A percentile compares a stretch with the other conserved stretches of the same genome.
Conservation (phyloP, 1,284 basidiomycete genomes). For the Nidula niveotomentosa region DNA sequence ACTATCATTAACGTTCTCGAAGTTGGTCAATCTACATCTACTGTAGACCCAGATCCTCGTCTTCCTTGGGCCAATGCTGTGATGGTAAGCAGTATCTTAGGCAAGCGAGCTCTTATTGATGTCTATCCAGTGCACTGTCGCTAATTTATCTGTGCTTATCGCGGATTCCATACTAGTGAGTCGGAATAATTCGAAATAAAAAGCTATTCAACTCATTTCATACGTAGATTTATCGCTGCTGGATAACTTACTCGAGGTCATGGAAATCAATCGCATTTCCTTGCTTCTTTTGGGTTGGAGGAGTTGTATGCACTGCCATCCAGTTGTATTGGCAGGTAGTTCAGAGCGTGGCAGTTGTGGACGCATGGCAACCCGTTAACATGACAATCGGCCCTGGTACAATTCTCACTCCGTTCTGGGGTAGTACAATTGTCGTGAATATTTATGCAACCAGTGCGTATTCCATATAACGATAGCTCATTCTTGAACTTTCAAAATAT, state of each 20-base stretch:
- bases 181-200: background rate
- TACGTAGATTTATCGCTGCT: background rate
- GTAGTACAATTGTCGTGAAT: background rate
- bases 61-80: background rate
- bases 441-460: background rate
- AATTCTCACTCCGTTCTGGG: background rate
- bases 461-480: background rate
- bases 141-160: background rate
- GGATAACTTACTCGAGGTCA: background rate
- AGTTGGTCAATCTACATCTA: too few species aligned
- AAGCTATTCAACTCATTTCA: background rate
- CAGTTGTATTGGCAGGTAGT: background rate
- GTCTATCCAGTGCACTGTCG: background rate
- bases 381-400: background rate
- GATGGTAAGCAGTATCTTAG: background rate
- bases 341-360: background rate
- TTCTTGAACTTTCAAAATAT: background rate
- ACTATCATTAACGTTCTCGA: too few species aligned
- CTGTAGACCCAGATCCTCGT: background rate
- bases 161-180: background rate
- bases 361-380: background rate
- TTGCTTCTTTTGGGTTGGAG: background rate
- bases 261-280: background rate
- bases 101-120: background rate
- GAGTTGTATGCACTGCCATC: background rate